A percentile compares a stretch with the other conserved stretches of the same genome.
Conservation (phyloP, 2,329 filamentous ascomycete species). For the Massarina eburnea region DNA sequence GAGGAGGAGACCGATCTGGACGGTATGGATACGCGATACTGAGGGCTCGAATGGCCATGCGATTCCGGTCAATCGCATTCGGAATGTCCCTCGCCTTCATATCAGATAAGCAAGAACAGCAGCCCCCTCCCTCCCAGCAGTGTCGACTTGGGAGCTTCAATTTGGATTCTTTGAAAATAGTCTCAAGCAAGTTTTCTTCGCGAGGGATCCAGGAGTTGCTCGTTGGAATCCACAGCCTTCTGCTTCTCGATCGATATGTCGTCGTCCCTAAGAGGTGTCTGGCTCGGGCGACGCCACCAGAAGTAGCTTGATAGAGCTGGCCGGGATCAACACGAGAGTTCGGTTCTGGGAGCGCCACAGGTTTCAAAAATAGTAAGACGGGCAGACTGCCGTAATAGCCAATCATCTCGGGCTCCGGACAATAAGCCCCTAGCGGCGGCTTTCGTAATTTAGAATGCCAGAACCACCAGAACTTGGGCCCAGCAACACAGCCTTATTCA, state of each 20-base stretch:
- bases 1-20: slow-evolving; percentile 43
- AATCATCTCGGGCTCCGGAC: background rate
- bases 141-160: no score
- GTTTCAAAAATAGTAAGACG: slow-evolving; percentile 24
- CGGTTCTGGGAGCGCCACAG: slow-evolving; percentile 8
- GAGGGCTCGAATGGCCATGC: slow-evolving; percentile 20
- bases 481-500: background rate
- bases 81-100: slow-evolving; percentile 3
- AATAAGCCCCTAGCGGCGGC: slow-evolving; percentile 10
- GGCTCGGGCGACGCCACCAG: no score
- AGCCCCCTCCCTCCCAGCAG: no score
- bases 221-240: no score
- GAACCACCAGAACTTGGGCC: background rate
- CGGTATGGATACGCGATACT: slow-evolving; percentile 44
- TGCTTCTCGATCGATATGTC: no score
- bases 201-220: no score
- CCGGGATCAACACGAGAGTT: background rate
- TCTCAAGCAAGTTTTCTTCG: no score
- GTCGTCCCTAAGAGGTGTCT: no score
- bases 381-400: slow-evolving; percentile 12
- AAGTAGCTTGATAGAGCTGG: no score
- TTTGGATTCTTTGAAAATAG: no score
- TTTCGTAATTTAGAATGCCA: slow-evolving; percentile 2
- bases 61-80: slow-evolving; percentile 21
- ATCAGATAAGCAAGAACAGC: slow-evolving; percentile 1